A percentile compares a stretch with the other conserved stretches of the same genome.
Conservation (phyloP, 345 rosid species). For the Ceriops zippeliana region DNA sequence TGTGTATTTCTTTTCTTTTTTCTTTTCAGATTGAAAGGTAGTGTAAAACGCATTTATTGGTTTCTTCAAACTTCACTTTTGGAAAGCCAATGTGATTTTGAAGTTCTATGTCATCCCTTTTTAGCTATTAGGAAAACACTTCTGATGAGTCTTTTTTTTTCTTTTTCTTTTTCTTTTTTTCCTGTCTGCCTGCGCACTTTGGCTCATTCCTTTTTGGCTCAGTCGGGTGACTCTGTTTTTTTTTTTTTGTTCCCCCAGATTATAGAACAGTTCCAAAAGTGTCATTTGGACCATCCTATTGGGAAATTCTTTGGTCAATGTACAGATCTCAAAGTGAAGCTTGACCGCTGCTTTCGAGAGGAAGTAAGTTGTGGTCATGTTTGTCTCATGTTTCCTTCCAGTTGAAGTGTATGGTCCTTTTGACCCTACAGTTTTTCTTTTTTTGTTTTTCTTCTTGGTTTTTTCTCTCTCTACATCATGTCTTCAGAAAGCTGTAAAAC, state of each 20-base stretch:
- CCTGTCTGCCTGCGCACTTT: too few relatives aligned
- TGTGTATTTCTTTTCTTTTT: not conserved
- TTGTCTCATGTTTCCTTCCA: not conserved
- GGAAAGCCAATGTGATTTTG: not conserved
- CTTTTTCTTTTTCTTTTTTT: too few relatives aligned
- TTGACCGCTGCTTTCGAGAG: slow-evolving; percentile 74
- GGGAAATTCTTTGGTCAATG: slow-evolving; percentile 86
- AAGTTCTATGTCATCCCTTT: too few relatives aligned
- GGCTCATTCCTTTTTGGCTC: too few relatives aligned
- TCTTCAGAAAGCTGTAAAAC: slow-evolving; percentile 76
- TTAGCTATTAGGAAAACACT: too few relatives aligned
- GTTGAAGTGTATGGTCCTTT: not conserved
- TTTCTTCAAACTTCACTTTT: not conserved
- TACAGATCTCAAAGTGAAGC: slow-evolving; percentile 76
- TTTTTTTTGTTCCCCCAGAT: slow-evolving; percentile 35
- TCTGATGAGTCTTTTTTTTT: too few relatives aligned
- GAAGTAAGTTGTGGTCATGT: slow-evolving; percentile 45
- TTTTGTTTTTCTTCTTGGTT: not conserved
- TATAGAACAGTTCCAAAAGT: slow-evolving; percentile 81
- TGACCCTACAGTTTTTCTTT: not conserved
- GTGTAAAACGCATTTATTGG: not conserved
- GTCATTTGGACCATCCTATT: slow-evolving; percentile 81
- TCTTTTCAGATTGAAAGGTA: too few relatives aligned
- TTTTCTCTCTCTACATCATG: not conserved
- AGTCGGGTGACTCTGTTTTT: too few relatives aligned